Percentiles rank a stretch among this genome's conserved stretches.
Evolutionary conservation across 2,329 filamentous ascomycete genomes (phyloP).

Genomic region (Zasmidium cellare): DNA sequence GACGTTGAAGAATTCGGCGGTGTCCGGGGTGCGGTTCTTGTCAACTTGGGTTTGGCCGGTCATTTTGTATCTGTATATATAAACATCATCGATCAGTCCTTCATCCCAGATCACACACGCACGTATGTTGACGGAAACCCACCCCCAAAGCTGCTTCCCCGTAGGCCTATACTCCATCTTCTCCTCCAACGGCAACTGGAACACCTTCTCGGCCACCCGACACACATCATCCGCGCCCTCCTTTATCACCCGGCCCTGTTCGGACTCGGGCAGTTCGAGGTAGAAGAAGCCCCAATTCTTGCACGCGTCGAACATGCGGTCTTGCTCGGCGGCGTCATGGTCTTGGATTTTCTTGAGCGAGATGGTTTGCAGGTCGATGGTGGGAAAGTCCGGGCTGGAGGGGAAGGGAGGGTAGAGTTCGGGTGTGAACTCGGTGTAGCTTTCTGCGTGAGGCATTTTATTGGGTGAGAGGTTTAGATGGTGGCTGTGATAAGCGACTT

Average conservation of each 20-base stretch:
- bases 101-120: no score
- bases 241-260: conserved; percentile 30
- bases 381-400: conserved; percentile 24
- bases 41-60: conserved; percentile 51
- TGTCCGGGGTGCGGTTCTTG: conserved; percentile 49
- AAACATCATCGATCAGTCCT: not conserved
- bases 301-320: conserved; percentile 43
- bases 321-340: conserved; percentile 36
- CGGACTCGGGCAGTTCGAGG: conserved; percentile 46
- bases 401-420: conserved; percentile 44
- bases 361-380: conserved; percentile 36
- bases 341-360: conserved; percentile 42
- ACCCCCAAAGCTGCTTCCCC: conserved; percentile 41
- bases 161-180: conserved; percentile 50
- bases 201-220: conserved; percentile 46
- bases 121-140: not conserved
- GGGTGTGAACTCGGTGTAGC: conserved; percentile 32
- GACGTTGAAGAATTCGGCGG: conserved; percentile 60
- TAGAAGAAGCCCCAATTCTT: conserved; percentile 58
- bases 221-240: conserved; percentile 30
- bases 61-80: conserved; percentile 31
- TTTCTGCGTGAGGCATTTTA: conserved; percentile 34
- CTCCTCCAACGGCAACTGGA: conserved; percentile 51
- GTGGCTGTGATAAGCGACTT: not conserved
- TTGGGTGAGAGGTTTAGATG: no score